Conservation (phyloP, 352 stramenopile genomes). For the Phytophthora citrophthora region DNA sequence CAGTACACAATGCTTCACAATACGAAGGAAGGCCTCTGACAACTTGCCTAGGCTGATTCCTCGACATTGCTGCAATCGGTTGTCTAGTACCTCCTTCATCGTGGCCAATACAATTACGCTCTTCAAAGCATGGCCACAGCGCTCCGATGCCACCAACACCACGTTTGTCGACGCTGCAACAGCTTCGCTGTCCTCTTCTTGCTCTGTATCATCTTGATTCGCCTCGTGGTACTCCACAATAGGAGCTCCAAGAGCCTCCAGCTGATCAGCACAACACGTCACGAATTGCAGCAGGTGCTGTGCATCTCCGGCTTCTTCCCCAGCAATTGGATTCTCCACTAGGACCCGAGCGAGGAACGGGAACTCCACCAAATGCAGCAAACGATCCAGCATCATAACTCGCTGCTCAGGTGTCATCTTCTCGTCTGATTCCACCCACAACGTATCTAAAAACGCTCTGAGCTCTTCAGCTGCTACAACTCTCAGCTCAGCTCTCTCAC, state of each 20-base stretch:
- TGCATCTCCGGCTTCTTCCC: conserved; percentile 17
- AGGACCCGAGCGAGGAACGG: conserved; percentile 57
- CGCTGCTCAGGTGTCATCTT: conserved; percentile 22
- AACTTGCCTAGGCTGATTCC: conserved; percentile 10
- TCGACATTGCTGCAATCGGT: conserved; percentile 33
- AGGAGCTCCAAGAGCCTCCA: conserved; percentile 56
- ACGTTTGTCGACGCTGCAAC: conserved; percentile 56
- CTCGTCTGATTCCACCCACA: conserved; percentile 27
- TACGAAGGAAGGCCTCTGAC: conserved; percentile 38
- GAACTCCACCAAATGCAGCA: conserved; percentile 71
- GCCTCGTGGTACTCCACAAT: conserved; percentile 53
- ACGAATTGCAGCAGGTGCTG: conserved; percentile 51
- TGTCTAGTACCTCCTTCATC: conserved; percentile 65
- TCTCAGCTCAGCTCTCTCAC: conserved; percentile 28
- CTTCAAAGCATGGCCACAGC: conserved; percentile 75
- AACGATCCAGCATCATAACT: conserved; percentile 51
- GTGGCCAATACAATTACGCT: conserved; percentile 67
- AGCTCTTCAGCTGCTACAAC: conserved; percentile 47
- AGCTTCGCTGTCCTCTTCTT: conserved; percentile 20
- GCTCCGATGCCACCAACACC: conserved; percentile 76
- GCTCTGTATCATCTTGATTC: conserved; percentile 5
- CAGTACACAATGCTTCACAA: conserved; percentile 65
- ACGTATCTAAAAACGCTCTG: conserved; percentile 35
- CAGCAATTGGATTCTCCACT: conserved; percentile 35
- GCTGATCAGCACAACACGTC: conserved; percentile 58